phyloP scores from a whole-genome alignment of 371 early-diverging fungal species.

The Apophysomyces sp. region DNA sequence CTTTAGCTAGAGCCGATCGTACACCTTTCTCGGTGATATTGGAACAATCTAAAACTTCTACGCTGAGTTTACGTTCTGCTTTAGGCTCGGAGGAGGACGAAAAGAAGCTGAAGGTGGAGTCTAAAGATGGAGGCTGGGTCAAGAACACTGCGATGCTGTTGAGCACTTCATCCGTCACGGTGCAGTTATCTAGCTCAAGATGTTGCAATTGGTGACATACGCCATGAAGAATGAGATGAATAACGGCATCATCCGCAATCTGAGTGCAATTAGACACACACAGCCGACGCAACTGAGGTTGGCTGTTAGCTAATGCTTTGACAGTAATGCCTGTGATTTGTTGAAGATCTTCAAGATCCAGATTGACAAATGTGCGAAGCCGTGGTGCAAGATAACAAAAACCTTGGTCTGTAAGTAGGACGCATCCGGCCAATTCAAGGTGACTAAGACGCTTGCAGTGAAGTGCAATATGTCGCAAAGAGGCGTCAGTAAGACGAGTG shows the following conservation, averaged over 20 bases:
- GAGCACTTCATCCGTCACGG: conserved; percentile 34
- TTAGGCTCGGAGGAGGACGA: conserved; percentile 2
- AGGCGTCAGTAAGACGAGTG: conserved; percentile 39
- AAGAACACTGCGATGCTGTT: conserved; percentile 27
- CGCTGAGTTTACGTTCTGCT: conserved; percentile 15
- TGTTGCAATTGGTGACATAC: conserved; percentile 29
- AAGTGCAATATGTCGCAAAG: conserved; percentile 37
- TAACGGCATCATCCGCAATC: conserved; percentile 45
- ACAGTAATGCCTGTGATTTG: conserved; percentile 50
- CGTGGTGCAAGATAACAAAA: conserved; percentile 42
- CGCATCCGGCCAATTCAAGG: conserved; percentile 53
- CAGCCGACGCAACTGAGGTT: conserved; percentile 33
- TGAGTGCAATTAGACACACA: conserved; percentile 58
- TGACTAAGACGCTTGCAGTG: conserved; percentile 38
- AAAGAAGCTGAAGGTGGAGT: conserved; percentile 5
- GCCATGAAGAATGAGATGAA: conserved; percentile 29
- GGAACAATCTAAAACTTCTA: conserved; percentile 46
- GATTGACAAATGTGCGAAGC: conserved; percentile 29
- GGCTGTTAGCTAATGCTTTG: conserved; percentile 42
- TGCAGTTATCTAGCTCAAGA: conserved; percentile 42
- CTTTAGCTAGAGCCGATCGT: conserved; percentile 28
- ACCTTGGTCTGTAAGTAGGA: conserved; percentile 48
- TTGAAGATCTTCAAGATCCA: conserved; percentile 57
- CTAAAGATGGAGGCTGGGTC: neutral
- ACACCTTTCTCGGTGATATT: conserved; percentile 44